Conservation (phyloP, 2,329 filamentous ascomycete species). For the Apiospora kogelbergensis region DNA sequence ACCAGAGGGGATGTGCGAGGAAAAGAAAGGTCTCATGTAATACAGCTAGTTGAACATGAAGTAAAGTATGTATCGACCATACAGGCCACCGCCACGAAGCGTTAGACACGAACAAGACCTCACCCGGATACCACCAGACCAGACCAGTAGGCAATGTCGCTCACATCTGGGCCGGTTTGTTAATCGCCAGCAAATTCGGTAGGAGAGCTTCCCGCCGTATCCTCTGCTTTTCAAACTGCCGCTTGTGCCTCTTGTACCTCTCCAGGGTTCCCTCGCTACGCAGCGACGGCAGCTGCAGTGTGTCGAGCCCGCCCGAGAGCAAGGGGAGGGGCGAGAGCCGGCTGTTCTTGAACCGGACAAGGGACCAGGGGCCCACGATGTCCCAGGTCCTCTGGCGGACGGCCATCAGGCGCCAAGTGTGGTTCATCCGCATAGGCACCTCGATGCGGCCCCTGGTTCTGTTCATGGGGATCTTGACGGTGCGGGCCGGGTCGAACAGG, state of each 20-base stretch:
- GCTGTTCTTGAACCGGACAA: conserved; percentile 18
- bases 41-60: too few species aligned
- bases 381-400: neutral
- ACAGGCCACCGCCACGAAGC: too few species aligned
- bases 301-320: conserved; percentile 13
- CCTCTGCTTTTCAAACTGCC: neutral
- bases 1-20: too few species aligned
- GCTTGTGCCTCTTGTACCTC: neutral
- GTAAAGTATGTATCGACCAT: too few species aligned
- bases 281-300: neutral
- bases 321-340: conserved; percentile 17
- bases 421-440: neutral
- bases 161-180: too few species aligned
- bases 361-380: conserved; percentile 17
- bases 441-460: too few species aligned
- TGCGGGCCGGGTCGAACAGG: conserved; percentile 28
- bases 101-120: too few species aligned
- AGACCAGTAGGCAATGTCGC: too few species aligned
- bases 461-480: neutral
- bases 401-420: neutral
- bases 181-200: too few species aligned
- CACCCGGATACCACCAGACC: too few species aligned
- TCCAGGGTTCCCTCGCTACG: too few species aligned
- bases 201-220: neutral
- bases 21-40: too few species aligned